Percentiles rank a stretch among this genome's conserved stretches.
Conservation (phyloP, 2,329 filamentous ascomycete genomes). For the Fusarium sp. region DNA sequence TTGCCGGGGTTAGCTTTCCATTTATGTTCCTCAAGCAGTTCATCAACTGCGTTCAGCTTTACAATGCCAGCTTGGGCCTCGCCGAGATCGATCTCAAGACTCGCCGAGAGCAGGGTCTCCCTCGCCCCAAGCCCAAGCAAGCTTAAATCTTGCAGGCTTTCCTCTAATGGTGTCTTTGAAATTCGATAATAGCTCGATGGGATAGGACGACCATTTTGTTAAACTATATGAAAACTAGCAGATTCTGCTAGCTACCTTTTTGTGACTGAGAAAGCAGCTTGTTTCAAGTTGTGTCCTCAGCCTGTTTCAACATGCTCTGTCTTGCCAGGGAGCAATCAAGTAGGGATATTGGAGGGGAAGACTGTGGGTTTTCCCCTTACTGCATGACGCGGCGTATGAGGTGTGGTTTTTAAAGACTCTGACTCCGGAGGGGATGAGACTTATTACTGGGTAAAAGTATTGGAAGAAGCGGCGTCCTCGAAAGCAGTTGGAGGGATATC, state of each 20-base stretch:
- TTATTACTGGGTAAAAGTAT: conserved; percentile 37
- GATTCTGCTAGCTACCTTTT: background rate
- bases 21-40: conserved; percentile 93
- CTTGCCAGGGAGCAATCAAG: conserved; percentile 19
- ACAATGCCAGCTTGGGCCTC: conserved; percentile 91
- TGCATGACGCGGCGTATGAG: conserved; percentile 47
- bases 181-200: background rate
- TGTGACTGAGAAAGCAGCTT: conserved; percentile 7
- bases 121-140: conserved; percentile 54
- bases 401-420: conserved; percentile 36
- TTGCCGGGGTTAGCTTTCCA: conserved; percentile 82
- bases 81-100: conserved; percentile 86
- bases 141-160: conserved; percentile 34
- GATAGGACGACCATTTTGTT: background rate
- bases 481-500: background rate
- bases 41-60: conserved; percentile 92
- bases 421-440: conserved; percentile 37
- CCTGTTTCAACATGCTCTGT: conserved; percentile 31
- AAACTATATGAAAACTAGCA: background rate
- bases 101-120: conserved; percentile 65
- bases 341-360: conserved; percentile 37
- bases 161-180: background rate
- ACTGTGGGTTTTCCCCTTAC: conserved; percentile 27
- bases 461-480: conserved; percentile 14
- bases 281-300: conserved; percentile 15